These are phyloP conservation scores for Fusarium sp. DNA, from an alignment of 2,329 filamentous ascomycete genomes.

Conservation along the genomic window DNA sequence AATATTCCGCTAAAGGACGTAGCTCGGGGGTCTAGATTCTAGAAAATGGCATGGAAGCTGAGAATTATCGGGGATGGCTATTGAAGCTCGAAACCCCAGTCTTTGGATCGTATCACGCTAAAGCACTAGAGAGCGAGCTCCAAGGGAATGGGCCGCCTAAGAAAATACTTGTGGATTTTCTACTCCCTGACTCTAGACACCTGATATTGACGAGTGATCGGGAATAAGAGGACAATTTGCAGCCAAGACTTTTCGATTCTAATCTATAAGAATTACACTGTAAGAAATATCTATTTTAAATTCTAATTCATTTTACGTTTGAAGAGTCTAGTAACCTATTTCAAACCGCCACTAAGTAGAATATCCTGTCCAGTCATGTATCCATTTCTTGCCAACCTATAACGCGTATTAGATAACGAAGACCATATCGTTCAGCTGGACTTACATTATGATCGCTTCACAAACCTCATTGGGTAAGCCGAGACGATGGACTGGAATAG, in stretches of 20 bases:
- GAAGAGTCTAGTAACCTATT: not conserved
- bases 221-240: not conserved
- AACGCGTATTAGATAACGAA: not conserved
- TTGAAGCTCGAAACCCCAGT: not conserved
- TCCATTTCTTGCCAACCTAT: constrained; percentile 17
- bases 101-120: not conserved
- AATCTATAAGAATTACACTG: fast-evolving
- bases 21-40: not conserved
- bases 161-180: not conserved
- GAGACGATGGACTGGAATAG: constrained; percentile 47
- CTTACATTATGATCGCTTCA: constrained; percentile 48
- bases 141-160: not conserved
- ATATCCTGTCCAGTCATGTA: constrained; percentile 23
- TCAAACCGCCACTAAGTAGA: constrained; percentile 9
- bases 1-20: not conserved
- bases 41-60: not conserved
- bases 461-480: constrained; percentile 49
- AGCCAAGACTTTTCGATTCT: not conserved
- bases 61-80: not conserved
- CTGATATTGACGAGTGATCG: not conserved
- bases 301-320: not conserved
- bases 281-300: not conserved
- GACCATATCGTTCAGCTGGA: not conserved
- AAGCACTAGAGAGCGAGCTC: not conserved
- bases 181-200: not conserved